phyloP scores from a whole-genome alignment of 768 basidiomycete genomes.

The Boletus pseudopeckii region DNA sequence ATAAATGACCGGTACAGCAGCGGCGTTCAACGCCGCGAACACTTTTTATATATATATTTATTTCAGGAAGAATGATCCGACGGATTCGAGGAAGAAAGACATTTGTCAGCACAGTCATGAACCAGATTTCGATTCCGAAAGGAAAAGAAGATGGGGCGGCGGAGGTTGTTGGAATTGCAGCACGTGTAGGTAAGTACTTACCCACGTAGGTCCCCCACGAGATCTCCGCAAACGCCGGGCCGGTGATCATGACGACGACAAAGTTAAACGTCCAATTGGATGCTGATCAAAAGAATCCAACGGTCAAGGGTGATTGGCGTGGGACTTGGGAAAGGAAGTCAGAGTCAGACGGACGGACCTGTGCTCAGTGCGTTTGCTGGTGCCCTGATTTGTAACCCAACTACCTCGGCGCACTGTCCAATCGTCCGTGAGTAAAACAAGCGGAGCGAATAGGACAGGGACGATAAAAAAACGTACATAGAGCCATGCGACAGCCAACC shows the following conservation, averaged over 20 bases:
- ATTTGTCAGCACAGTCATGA: neutral
- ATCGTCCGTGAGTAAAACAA: neutral
- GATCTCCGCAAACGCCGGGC: neutral
- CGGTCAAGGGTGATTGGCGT: neutral
- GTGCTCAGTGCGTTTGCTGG: neutral
- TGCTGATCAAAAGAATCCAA: neutral
- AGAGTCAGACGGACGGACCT: neutral
- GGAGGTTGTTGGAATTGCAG: neutral
- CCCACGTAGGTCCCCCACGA: neutral
- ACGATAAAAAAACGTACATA: neutral
- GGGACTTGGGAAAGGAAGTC: neutral
- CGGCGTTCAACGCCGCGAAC: neutral
- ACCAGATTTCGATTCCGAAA: neutral
- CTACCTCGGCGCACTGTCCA: neutral
- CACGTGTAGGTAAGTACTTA: neutral
- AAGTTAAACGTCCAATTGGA: neutral
- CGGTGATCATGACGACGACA: neutral
- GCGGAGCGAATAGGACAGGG: neutral
- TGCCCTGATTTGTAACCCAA: neutral
- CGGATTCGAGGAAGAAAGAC: no score
- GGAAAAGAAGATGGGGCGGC: no score
- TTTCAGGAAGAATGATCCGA: no score
- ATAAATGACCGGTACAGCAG: neutral
- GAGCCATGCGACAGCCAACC: neutral
- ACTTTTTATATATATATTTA: neutral